A percentile compares a stretch with the other conserved stretches of the same genome.
These are phyloP conservation scores for Plectosphaerella sp. DNA, from an alignment of 2,329 filamentous ascomycete genomes.

Conservation along the genomic window DNA sequence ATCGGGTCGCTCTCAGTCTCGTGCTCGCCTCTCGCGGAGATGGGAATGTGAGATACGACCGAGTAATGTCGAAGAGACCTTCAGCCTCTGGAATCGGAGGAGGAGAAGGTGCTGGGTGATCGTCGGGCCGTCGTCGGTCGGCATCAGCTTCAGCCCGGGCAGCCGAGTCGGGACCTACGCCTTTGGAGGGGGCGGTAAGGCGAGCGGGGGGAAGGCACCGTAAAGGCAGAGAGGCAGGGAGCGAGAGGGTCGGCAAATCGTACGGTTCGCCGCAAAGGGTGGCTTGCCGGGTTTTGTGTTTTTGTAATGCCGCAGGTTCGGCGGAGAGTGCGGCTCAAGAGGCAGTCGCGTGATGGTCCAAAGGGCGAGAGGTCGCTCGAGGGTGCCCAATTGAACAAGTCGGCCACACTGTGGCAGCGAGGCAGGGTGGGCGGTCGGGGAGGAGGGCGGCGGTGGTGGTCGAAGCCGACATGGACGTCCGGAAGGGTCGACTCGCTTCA, in stretches of 20 bases:
- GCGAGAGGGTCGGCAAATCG: too few relatives aligned
- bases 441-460: background rate
- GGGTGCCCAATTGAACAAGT: background rate
- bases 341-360: constrained; percentile 1
- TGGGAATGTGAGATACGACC: too few relatives aligned
- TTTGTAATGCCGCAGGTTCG: background rate
- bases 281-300: too few relatives aligned
- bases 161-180: background rate
- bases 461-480: too few relatives aligned
- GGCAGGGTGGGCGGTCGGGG: background rate
- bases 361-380: background rate
- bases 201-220: background rate
- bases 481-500: too few relatives aligned
- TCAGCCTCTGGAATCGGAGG: constrained; percentile 12
- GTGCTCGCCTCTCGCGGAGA: background rate
- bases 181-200: background rate
- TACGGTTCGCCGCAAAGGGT: too few relatives aligned
- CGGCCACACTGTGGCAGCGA: background rate
- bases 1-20: constrained; percentile 11
- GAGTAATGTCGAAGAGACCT: background rate
- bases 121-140: constrained; percentile 10
- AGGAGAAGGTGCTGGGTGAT: constrained; percentile 3
- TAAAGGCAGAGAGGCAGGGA: background rate
- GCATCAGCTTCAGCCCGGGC: constrained; percentile 11
- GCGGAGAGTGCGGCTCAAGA: background rate